Base-by-base conservation (phyloP, 495 filamentous ascomycete species). In the Chaetomium fimeti region DNA sequence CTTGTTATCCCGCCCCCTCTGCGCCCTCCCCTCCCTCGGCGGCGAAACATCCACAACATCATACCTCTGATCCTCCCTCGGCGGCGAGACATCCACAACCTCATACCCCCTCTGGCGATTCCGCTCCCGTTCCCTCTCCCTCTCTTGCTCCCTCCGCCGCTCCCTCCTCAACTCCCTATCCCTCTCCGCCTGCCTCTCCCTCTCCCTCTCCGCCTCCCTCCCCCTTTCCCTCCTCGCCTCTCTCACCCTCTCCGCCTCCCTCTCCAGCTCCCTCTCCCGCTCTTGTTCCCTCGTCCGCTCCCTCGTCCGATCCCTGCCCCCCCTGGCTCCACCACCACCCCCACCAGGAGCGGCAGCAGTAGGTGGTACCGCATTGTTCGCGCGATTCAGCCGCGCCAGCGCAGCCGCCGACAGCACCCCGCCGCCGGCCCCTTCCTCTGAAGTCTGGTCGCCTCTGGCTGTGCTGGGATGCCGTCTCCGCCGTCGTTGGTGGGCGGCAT, bases 301-400 rank as follows among this genome's bases (percentile, higher is more conserved):
- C 38, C 38, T 40, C 38, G 2, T 13, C 38, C 38, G 2, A 40
- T 51, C 24, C 56, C 48, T 8, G n/a, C 36, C 24, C 3, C 42
- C 61, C 18, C 40, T 13, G n/a, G 12, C 29, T 40, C 38, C 38
- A 32, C 29, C 29, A 32, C 29, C 29, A 32, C 3, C 29, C 29
- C 29, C 29, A 3, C 29, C 29, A 32, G 3, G 29, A 32, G 29
- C 29, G 5, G 32, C 32, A 36, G 7, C 32, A 5, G 12, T 9
- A 5, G 32, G 32, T 9, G 40, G 13, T 13, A 2, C 1, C 16
- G 36, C 8, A 45, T 82, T 77, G 67, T 88, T 86, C 32, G 83
- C 74, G n/a, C 81, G 76, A 64, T 89, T 81, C 45, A 90, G 71
- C 68, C 82, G 81, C 18, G 87, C 87, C 62, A 91, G 72, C 9